Base-by-base conservation (phyloP, 148 eudicot species). In the Polygonum aviculare region DNA sequence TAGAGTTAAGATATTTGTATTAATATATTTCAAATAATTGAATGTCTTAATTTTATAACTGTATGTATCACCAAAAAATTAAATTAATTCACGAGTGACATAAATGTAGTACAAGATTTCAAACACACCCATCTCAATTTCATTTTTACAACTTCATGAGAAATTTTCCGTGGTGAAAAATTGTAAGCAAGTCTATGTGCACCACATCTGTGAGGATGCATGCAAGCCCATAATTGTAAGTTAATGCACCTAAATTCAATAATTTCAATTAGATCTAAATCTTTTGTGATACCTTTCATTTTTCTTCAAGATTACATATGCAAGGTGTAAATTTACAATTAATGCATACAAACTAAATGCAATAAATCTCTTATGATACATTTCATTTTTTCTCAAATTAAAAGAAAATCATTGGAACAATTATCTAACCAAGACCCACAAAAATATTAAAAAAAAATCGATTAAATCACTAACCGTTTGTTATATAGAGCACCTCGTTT, bases 381-480 rank as follows among this genome's bases (percentile, higher is more conserved):
- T 19, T 10, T 19, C 3, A 19, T 8, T 57, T 57, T 7, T 57
- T 57, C n/a, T 54, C 6, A 5, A 18, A 19, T 16, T 6, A 19
- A n/a, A 62, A 62, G 11, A 62, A 12, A 2, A 26, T 26, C 0
- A 5, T 10, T 31, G 3, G 6, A 31, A 26, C 26, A 26, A 26
- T 31, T 31, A 36, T 15, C 69, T 15, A 63, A 31, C 39, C 39
- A 63, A 63, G 31, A 35, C 72, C 44, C 72, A 67, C 72, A 67
- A 45, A 16, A 77, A 78, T 54, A 51, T 78, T 44, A 2, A 2
- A 77, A 82, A 78, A 78, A 78, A 78, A 3, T 49, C 62, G 31
- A 77, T 76, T 78, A 75, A 49, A 79, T 59, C 57, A 75, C 81
- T 62, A 78, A 82, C 84, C 74, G 81, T 78, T 81, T 41, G 80